Evolutionary conservation across 495 filamentous ascomycete species (phyloP).

Genomic region (Neurospora sp.): DNA sequence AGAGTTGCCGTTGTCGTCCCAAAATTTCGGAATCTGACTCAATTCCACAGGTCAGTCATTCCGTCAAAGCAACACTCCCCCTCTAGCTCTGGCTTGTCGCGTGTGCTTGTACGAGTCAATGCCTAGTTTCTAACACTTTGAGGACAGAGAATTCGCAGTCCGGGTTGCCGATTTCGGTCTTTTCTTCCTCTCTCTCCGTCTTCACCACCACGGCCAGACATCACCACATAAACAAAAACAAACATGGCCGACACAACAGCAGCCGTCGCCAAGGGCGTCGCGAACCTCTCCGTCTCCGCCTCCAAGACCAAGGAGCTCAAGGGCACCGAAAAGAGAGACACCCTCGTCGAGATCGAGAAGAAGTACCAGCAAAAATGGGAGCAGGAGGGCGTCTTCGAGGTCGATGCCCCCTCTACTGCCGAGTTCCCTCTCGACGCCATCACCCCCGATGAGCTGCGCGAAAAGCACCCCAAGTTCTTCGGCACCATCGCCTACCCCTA

Average conservation of each 20-base stretch:
- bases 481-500: conserved; percentile 89
- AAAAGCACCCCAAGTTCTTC: conserved; percentile 82
- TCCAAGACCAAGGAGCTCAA: conserved; percentile 44
- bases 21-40: conserved; percentile 1
- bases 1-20: neutral
- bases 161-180: neutral
- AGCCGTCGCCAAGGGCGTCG: conserved; percentile 26
- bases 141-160: neutral
- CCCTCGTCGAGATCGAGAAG: conserved; percentile 79
- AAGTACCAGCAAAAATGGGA: conserved; percentile 86
- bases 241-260: conserved; percentile 27
- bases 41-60: neutral
- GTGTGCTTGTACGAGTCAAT: neutral
- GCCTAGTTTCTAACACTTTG: neutral
- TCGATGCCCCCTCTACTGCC: conserved; percentile 64
- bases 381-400: conserved; percentile 67
- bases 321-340: conserved; percentile 83
- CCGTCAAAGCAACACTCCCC: neutral
- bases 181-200: neutral
- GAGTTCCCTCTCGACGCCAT: conserved; percentile 66
- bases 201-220: neutral
- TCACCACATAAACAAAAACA: neutral
- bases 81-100: neutral
- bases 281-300: conserved; percentile 24
- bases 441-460: conserved; percentile 59